A percentile compares a stretch with the other conserved stretches of the same genome.
Conservation (phyloP, 495 filamentous ascomycete genomes). For the Talaromyces proteolyticus region DNA sequence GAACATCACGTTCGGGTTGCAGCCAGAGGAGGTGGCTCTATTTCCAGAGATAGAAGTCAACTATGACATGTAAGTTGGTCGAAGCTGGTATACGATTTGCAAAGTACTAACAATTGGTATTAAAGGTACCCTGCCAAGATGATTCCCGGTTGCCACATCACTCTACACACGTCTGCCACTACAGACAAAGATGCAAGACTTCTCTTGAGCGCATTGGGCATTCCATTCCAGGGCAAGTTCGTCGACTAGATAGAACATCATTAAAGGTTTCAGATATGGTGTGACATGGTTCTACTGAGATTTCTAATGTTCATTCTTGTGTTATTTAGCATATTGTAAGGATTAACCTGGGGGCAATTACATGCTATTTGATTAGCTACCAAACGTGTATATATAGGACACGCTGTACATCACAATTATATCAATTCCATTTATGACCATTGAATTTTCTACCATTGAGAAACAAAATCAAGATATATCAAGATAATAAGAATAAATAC, state of each 20-base stretch:
- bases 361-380: constrained; percentile 21
- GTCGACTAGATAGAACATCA: constrained; percentile 36
- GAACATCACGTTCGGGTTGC: constrained; percentile 78
- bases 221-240: constrained; percentile 74
- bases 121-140: constrained; percentile 76
- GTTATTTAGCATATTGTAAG: not conserved
- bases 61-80: constrained; percentile 70
- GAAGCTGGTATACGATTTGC: not conserved
- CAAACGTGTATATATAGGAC: constrained; percentile 6
- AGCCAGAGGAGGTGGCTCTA: constrained; percentile 60
- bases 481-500: no score
- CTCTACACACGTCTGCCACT: constrained; percentile 79
- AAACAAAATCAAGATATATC: no score
- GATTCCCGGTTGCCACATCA: constrained; percentile 87
- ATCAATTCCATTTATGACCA: constrained; percentile 11
- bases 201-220: constrained; percentile 71
- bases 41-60: constrained; percentile 94
- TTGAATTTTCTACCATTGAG: no score
- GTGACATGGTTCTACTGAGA: not conserved
- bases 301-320: not conserved
- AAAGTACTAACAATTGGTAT: constrained; percentile 10
- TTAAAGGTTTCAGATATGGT: no score
- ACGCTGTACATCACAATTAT: not conserved
- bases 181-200: constrained; percentile 89
- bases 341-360: constrained; percentile 14